Evolutionary conservation across 2,329 filamentous ascomycete genomes (phyloP).

Genomic region (Aquanectria penicillioides): DNA sequence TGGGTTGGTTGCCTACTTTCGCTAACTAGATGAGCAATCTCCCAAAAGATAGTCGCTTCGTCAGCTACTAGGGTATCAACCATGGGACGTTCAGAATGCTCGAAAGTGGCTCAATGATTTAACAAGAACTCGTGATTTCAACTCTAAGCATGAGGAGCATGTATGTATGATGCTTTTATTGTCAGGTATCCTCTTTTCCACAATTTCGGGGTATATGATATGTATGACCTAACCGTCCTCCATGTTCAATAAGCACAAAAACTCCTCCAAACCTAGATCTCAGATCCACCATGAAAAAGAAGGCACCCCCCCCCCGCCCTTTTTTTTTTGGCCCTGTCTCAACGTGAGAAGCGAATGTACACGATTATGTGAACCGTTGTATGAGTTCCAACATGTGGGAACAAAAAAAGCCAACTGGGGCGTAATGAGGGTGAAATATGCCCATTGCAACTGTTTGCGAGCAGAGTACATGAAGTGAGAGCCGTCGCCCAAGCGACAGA

Average conservation of each 20-base stretch:
- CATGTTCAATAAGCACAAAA: no score
- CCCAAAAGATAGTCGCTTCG: background rate
- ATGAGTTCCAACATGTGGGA: background rate
- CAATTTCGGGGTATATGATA: constrained; percentile 4
- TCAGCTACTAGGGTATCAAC: background rate
- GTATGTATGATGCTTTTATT: constrained; percentile 1
- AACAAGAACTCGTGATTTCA: background rate
- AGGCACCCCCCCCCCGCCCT: no score
- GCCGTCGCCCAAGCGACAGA: no score
- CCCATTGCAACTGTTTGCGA: no score
- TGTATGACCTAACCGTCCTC: background rate
- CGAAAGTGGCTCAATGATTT: no score
- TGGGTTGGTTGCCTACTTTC: no score
- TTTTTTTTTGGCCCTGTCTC: background rate
- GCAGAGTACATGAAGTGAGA: no score
- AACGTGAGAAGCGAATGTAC: constrained; percentile 6
- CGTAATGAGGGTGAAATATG: background rate
- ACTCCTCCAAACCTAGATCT: background rate
- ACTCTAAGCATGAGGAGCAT: background rate
- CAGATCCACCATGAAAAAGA: constrained; percentile 1
- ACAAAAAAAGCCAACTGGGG: background rate
- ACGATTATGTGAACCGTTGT: background rate
- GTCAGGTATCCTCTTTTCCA: background rate
- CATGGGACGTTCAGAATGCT: no score
- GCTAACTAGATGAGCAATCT: no score